These are phyloP conservation scores for Bothriochloa decipiens DNA, from an alignment of 176 grass and related monocot species.

Conservation along the genomic window DNA sequence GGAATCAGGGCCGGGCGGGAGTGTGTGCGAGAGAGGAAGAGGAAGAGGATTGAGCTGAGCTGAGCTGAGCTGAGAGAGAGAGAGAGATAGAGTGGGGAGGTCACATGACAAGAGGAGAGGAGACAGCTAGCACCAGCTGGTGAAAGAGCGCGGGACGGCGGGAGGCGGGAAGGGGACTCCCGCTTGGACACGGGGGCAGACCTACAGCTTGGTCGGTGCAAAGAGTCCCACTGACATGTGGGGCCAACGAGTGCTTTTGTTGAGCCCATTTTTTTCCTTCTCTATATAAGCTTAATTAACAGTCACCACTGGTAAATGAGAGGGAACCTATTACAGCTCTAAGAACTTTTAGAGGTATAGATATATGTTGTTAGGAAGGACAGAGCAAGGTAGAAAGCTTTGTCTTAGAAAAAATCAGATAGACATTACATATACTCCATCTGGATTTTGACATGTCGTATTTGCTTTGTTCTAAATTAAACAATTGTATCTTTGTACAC, in stretches of 20 bases:
- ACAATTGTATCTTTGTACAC: no score
- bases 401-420: no score
- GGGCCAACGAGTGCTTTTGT: not conserved
- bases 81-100: conserved; percentile 6
- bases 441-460: no score
- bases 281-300: no score
- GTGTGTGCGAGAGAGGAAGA: not conserved
- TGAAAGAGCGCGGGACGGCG: conserved; percentile 3
- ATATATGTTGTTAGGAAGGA: not conserved
- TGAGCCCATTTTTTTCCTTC: not conserved
- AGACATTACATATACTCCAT: no score
- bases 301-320: not conserved
- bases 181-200: not conserved
- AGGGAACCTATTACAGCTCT: not conserved
- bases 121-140: conserved; percentile 79
- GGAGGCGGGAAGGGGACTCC: not conserved
- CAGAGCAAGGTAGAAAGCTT: no score
- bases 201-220: conserved; percentile 12
- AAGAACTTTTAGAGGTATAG: not conserved
- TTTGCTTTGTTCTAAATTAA: no score
- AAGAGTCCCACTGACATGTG: not conserved
- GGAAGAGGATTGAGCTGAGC: not conserved
- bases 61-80: not conserved
- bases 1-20: not conserved
- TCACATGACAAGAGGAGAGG: conserved; percentile 62